A percentile compares a stretch with the other conserved stretches of the same genome.
Evolutionary conservation across 345 rosid genomes (phyloP).

Genomic region (Alliaria petiolata): DNA sequence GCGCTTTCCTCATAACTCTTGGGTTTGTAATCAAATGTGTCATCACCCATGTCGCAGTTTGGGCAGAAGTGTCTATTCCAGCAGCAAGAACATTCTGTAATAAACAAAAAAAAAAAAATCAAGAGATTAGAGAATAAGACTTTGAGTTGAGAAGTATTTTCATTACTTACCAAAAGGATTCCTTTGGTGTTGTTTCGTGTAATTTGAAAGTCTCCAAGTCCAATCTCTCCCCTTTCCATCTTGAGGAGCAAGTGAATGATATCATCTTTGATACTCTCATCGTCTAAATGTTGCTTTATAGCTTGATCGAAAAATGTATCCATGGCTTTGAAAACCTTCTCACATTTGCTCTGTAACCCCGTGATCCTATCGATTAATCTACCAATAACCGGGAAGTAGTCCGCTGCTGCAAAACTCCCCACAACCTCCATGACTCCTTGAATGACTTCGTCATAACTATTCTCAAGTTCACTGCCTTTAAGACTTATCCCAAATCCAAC

Average conservation of each 20-base stretch:
- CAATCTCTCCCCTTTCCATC: slow-evolving; percentile 30
- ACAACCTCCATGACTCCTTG: slow-evolving; percentile 16
- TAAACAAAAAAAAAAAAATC: neutral
- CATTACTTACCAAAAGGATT: slow-evolving; percentile 36
- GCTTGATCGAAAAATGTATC: slow-evolving; percentile 38
- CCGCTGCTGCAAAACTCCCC: slow-evolving; percentile 30
- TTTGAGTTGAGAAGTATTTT: neutral
- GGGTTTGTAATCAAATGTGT: slow-evolving; percentile 18
- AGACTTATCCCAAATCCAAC: slow-evolving; percentile 36
- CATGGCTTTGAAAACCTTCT: slow-evolving; percentile 31
- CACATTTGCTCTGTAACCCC: slow-evolving; percentile 30
- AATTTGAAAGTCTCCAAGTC: slow-evolving; percentile 19
- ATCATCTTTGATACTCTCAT: slow-evolving; percentile 32
- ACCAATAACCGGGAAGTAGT: slow-evolving; percentile 37
- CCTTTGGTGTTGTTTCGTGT: slow-evolving; percentile 46
- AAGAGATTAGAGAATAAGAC: neutral
- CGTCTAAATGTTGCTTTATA: slow-evolving; percentile 41
- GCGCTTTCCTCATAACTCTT: slow-evolving; percentile 19
- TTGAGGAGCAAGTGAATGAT: slow-evolving; percentile 42
- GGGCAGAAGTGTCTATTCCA: slow-evolving; percentile 24
- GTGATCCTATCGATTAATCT: slow-evolving; percentile 34
- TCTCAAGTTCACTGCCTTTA: slow-evolving; percentile 27
- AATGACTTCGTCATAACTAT: slow-evolving; percentile 31
- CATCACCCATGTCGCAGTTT: slow-evolving; percentile 18
- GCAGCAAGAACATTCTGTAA: slow-evolving; percentile 16